These are phyloP conservation scores for Sphaerulina musiva DNA, from an alignment of 2,329 filamentous ascomycete species.

Conservation along the genomic window DNA sequence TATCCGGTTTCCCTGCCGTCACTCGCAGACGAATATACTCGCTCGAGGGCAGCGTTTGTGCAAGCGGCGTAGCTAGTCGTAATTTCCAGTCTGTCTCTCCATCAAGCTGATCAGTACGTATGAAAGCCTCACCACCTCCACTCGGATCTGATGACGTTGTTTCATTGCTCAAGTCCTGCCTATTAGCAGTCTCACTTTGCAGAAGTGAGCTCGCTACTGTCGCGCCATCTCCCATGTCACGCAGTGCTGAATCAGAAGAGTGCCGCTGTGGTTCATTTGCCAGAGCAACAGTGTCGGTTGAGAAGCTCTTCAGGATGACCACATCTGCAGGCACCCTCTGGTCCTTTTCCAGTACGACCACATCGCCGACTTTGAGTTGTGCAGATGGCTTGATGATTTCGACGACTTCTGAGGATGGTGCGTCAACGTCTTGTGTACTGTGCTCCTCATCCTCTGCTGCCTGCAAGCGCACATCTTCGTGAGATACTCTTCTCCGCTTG, in stretches of 20 bases:
- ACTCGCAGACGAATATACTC: slow-evolving; percentile 64
- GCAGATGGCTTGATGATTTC: slow-evolving; percentile 76
- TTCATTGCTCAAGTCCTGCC: slow-evolving; percentile 24
- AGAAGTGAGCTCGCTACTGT: slow-evolving; percentile 17
- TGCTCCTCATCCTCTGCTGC: slow-evolving; percentile 65
- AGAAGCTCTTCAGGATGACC: slow-evolving; percentile 77
- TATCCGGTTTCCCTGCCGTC: slow-evolving; percentile 83
- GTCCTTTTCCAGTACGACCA: slow-evolving; percentile 87
- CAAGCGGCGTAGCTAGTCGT: slow-evolving; percentile 75
- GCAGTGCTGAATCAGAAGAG: slow-evolving; percentile 18
- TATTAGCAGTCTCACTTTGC: slow-evolving; percentile 24
- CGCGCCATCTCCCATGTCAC: slow-evolving; percentile 24
- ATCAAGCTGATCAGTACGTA: slow-evolving; percentile 92
- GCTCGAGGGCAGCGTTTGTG: slow-evolving; percentile 66
- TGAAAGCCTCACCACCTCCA: slow-evolving; percentile 81
- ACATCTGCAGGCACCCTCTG: slow-evolving; percentile 93
- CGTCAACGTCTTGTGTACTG: slow-evolving; percentile 36
- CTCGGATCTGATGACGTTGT: slow-evolving; percentile 34
- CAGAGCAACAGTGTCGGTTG: slow-evolving; percentile 46
- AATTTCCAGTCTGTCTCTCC: slow-evolving; percentile 99
- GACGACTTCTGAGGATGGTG: slow-evolving; percentile 36
- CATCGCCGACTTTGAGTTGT: slow-evolving; percentile 87
- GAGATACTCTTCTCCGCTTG: slow-evolving; percentile 28
- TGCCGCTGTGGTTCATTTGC: slow-evolving; percentile 30
- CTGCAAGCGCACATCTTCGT: slow-evolving; percentile 47